phyloP scores from a whole-genome alignment of 2,329 filamentous ascomycete species.

The Ophiostoma pallidulum region DNA sequence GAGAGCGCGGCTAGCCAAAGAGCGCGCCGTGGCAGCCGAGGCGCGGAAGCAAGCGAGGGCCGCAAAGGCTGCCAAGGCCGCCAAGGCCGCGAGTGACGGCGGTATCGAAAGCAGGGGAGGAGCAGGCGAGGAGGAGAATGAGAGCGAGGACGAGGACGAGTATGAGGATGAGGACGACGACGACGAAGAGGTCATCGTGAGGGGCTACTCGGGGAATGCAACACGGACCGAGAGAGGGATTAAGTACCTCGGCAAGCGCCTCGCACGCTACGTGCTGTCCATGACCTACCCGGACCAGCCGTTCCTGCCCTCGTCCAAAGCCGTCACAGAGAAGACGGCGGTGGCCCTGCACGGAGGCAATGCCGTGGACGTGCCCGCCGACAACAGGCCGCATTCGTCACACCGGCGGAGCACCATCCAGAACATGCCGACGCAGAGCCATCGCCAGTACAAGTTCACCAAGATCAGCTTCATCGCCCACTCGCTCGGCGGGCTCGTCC shows the following conservation, averaged over 20 bases:
- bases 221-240: slow-evolving; percentile 90
- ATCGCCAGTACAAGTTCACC: slow-evolving; percentile 68
- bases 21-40: slow-evolving; percentile 21
- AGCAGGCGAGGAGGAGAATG: slow-evolving; percentile 17
- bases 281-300: slow-evolving; percentile 94
- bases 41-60: not conserved
- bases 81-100: no score
- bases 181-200: slow-evolving; percentile 77
- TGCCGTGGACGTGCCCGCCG: not conserved
- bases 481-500: slow-evolving; percentile 79
- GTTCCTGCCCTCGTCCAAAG: slow-evolving; percentile 57
- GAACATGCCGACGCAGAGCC: slow-evolving; percentile 22
- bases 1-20: slow-evolving; percentile 47
- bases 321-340: slow-evolving; percentile 34
- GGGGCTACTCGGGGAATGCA: slow-evolving; percentile 83
- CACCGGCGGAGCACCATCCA: slow-evolving; percentile 46
- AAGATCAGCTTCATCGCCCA: slow-evolving; percentile 94
- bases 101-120: no score
- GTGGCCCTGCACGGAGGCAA: slow-evolving; percentile 21
- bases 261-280: slow-evolving; percentile 81
- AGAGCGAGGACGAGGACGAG: slow-evolving; percentile 21
- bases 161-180: slow-evolving; percentile 41
- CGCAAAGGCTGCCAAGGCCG: no score
- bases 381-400: slow-evolving; percentile 18
- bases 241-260: slow-evolving; percentile 89